Base-by-base conservation (phyloP, 1,284 basidiomycete genomes). In the Cutaneotrichosporon arboriforme region DNA sequence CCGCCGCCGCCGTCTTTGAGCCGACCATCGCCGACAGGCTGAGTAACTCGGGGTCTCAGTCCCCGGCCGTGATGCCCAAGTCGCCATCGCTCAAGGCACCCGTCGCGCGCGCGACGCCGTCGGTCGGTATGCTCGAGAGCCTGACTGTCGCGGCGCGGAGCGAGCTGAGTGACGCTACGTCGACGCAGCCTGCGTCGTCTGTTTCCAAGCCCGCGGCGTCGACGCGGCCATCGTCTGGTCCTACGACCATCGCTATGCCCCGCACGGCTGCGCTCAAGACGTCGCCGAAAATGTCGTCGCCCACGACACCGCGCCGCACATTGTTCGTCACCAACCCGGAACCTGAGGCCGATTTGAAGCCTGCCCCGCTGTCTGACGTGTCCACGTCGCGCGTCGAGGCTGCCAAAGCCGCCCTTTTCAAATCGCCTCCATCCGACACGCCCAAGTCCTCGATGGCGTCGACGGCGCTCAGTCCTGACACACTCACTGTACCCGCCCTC, bases 301-400 rank as follows among this genome's bases (percentile, higher is more conserved):
- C 49, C 12, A 18, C 35, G 2, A 51, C 22, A 8, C 22, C 35
- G 14, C 23, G 46, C 13, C 35, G 46, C 26, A 26, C 35, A 35
- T 62, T 45, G 7, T 49, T 65, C 4, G 23, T 67, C 8, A 58
- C 60, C 2, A 62, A 62, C 18, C 57, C 67, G 8, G 60, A 66
- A n/a, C 34, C 48, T 9, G 33, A 45, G 12, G 7, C 31, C 18
- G 26, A 31, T 5, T 31, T 10, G 5, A 31, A 31, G 26, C 26
- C 7, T 10, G 26, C 26, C 10, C 26, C 26, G 10, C 26, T 5
- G 26, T 31, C 26, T 7, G 26, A 5, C 7, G 26, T 31, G 26
- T 31, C 26, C 7, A 31, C 26, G 26, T 31, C 26, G 10, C 26
- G 26, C 26, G 26, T 31, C 10, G 26, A 31, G 7, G 26, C 26